phyloP scores from a whole-genome alignment of 192 early-diverging fungal species.

The Coemansia sp. region DNA sequence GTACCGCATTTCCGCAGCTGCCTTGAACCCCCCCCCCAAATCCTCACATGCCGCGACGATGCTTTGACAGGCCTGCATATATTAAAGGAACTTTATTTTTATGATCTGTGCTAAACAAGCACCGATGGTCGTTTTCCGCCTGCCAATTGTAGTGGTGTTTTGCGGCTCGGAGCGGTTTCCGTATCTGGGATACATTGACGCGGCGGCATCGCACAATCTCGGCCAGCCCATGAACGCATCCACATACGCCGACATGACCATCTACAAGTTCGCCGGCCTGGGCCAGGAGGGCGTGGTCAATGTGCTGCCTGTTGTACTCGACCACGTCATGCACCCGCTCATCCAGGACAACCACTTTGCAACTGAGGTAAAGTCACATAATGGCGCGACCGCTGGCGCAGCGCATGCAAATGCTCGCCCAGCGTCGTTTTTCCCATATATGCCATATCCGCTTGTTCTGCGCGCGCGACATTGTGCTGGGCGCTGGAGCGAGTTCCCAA shows the following conservation, averaged over 20 bases:
- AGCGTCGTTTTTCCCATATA: constrained; percentile 8
- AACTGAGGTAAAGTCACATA: constrained; percentile 61
- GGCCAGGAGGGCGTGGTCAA: constrained; percentile 69
- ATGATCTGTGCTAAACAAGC: not conserved
- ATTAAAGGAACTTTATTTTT: constrained; percentile 9
- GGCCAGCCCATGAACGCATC: constrained; percentile 70
- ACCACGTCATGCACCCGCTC: constrained; percentile 76
- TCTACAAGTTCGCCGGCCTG: constrained; percentile 65
- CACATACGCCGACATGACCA: constrained; percentile 61
- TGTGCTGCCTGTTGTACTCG: constrained; percentile 72
- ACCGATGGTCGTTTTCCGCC: not conserved
- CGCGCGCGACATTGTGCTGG: not conserved
- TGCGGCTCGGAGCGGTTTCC: constrained; percentile 70
- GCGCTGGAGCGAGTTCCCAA: not conserved
- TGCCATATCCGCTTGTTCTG: not conserved
- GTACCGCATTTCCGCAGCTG: too few relatives aligned
- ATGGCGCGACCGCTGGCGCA: not conserved
- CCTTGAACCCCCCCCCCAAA: too few relatives aligned
- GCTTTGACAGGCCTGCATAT: constrained; percentile 7
- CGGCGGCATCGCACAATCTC: constrained; percentile 65
- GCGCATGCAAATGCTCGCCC: not conserved
- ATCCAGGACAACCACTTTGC: constrained; percentile 70
- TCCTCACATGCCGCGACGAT: constrained; percentile 4
- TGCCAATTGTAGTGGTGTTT: constrained; percentile 64
- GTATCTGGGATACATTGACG: constrained; percentile 72